Evolutionary conservation across 2,329 filamentous ascomycete species (phyloP).

Genomic region (Ophiostoma himal-ulmi): DNA sequence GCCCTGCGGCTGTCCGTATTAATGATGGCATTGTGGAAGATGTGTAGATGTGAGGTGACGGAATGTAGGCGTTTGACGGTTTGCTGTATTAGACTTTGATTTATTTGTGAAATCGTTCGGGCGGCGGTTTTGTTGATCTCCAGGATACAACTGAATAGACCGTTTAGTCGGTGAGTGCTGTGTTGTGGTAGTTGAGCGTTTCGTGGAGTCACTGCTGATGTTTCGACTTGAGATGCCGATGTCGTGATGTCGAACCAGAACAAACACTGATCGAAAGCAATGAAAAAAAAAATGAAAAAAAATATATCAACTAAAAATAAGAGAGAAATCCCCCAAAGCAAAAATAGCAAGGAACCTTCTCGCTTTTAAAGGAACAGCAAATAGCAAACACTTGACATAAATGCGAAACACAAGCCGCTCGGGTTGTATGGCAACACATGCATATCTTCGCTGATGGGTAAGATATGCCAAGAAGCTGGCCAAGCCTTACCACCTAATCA

Average conservation of each 20-base stretch:
- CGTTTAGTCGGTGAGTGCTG: background rate
- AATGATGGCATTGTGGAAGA: background rate
- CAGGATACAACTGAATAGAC: background rate
- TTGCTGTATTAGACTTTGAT: background rate
- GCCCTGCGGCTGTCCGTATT: background rate
- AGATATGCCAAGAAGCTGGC: slow-evolving; percentile 21
- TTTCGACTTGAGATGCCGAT: background rate
- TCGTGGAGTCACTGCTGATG: background rate
- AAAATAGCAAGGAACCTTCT: background rate
- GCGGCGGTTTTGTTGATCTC: background rate
- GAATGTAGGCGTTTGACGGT: too few species aligned
- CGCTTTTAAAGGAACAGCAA: slow-evolving; percentile 8
- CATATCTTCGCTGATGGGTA: slow-evolving; percentile 8
- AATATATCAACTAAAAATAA: background rate
- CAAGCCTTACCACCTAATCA: background rate
- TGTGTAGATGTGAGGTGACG: background rate
- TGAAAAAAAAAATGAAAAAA: background rate
- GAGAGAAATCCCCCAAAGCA: background rate
- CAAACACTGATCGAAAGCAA: background rate
- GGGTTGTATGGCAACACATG: slow-evolving; percentile 13
- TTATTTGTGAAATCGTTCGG: background rate
- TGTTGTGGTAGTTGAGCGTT: background rate
- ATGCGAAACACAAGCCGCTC: background rate
- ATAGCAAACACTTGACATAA: slow-evolving; percentile 2
- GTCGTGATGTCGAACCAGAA: background rate